phyloP scores from a whole-genome alignment of 1,139 yeast species.

The Suhomyces panamericanus region DNA sequence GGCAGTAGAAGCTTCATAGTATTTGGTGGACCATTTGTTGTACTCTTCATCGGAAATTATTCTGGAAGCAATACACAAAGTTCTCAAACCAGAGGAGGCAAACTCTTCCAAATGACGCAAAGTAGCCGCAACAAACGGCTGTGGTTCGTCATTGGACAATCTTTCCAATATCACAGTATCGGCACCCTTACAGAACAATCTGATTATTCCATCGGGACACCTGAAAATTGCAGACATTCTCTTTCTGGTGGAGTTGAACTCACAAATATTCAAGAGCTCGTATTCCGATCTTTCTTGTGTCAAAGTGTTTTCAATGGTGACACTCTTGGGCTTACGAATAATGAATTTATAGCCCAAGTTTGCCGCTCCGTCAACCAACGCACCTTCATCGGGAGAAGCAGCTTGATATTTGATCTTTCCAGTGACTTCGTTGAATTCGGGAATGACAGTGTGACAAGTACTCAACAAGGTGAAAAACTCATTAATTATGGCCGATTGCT shows the following conservation, averaged over 20 bases:
- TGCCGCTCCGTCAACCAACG: conserved; percentile 96
- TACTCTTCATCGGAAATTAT: conserved; percentile 82
- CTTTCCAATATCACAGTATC: conserved; percentile 94
- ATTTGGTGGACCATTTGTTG: conserved; percentile 57
- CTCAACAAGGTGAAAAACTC: conserved; percentile 84
- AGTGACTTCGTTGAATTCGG: conserved; percentile 64
- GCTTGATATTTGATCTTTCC: conserved; percentile 90
- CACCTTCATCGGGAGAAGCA: conserved; percentile 99
- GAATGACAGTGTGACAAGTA: conserved; percentile 96
- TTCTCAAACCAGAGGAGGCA: conserved; percentile 94
- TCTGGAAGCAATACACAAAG: conserved; percentile 88
- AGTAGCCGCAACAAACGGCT: conserved; percentile 80
- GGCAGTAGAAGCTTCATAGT: conserved; percentile 81
- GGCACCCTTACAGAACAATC: conserved; percentile 95
- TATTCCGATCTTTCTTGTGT: conserved; percentile 45
- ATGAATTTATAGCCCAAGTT: conserved; percentile 79
- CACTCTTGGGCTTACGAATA: conserved; percentile 82
- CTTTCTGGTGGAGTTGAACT: conserved; percentile 94
- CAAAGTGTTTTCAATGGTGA: conserved; percentile 60
- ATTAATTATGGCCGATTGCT: conserved; percentile 67
- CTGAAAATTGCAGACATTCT: conserved; percentile 95
- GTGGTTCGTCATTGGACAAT: conserved; percentile 59
- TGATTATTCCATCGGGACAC: conserved; percentile 90
- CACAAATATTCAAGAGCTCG: conserved; percentile 87
- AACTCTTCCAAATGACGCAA: conserved; percentile 90